Conservation (phyloP, 2,329 filamentous ascomycete species). For the Neofusicoccum ribis region DNA sequence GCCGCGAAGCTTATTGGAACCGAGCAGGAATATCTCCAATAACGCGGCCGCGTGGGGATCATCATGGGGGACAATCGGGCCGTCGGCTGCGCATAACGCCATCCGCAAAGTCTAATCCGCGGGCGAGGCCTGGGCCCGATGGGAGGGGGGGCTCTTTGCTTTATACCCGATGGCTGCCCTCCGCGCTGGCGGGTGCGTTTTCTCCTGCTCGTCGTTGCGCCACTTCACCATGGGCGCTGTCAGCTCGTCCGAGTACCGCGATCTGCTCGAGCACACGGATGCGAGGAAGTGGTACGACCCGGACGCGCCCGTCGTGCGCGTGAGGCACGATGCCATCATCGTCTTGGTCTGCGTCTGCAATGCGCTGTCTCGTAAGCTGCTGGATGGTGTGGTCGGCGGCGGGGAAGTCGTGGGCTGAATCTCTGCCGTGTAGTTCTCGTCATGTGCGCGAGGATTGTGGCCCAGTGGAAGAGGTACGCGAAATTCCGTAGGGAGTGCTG, state of each 20-base stretch:
- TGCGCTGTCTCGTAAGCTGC: background rate
- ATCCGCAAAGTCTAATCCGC: too few species aligned
- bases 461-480: conserved; percentile 3
- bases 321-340: background rate
- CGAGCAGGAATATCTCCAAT: too few species aligned
- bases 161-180: background rate
- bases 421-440: background rate
- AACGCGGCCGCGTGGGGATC: too few species aligned
- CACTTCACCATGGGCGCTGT: background rate
- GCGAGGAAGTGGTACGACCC: background rate
- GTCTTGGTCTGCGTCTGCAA: background rate
- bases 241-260: background rate
- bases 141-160: background rate
- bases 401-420: background rate
- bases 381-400: too few species aligned
- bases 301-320: background rate
- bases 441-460: background rate
- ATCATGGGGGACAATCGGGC: too few species aligned
- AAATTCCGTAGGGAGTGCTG: background rate
- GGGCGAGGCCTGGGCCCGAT: too few species aligned
- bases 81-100: too few species aligned
- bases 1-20: too few species aligned
- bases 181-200: too few species aligned
- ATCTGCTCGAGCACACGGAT: background rate
- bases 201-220: background rate